Evolutionary conservation across 176 grass and related monocot genomes (phyloP).

Genomic region (Zizania latifolia): DNA sequence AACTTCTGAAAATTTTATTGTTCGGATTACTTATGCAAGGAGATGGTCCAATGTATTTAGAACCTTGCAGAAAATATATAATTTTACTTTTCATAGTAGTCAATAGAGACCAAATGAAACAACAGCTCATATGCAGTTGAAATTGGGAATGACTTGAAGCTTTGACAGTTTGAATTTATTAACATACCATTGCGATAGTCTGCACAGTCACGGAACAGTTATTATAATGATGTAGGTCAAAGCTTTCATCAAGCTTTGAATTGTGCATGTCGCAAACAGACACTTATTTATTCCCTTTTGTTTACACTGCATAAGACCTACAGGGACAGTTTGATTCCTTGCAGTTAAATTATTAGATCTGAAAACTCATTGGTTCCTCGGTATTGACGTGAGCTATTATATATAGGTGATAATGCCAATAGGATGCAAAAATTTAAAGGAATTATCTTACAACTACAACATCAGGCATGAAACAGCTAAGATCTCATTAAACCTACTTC

Average conservation of each 20-base stretch:
- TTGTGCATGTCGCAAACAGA: constrained; percentile 31
- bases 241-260: constrained; percentile 47
- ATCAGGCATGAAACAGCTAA: constrained; percentile 32
- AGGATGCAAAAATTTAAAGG: constrained; percentile 34
- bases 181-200: constrained; percentile 17
- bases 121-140: constrained; percentile 32
- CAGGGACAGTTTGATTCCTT: constrained; percentile 37
- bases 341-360: constrained; percentile 13
- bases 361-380: constrained; percentile 25
- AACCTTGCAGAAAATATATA: neutral
- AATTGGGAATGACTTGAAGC: constrained; percentile 15
- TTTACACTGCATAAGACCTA: constrained; percentile 16
- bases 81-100: neutral
- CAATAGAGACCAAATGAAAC: constrained; percentile 3
- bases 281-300: neutral
- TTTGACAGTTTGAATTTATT: constrained; percentile 17
- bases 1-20: neutral
- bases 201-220: constrained; percentile 23
- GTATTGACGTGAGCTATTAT: constrained; percentile 21
- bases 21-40: neutral
- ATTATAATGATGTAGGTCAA: constrained; percentile 47
- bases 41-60: neutral
- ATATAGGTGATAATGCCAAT: constrained; percentile 25
- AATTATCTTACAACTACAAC: constrained; percentile 30
- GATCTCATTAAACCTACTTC: constrained; percentile 26